phyloP scores from a whole-genome alignment of 495 filamentous ascomycete genomes.

The Aspergillus indologenus region DNA sequence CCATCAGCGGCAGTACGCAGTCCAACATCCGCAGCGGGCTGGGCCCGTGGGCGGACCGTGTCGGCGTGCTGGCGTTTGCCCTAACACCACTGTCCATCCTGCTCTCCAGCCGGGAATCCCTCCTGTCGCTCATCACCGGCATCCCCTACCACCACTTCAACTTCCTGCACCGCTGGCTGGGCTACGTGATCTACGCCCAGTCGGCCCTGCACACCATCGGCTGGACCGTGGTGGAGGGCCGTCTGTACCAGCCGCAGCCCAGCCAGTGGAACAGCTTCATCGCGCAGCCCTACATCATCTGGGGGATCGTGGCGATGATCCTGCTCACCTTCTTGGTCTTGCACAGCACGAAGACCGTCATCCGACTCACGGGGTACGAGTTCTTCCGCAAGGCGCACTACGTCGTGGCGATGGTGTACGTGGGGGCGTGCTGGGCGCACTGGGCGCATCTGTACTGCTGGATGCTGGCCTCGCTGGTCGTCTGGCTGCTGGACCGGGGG shows the following conservation, averaged over 20 bases:
- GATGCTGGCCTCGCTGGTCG: slow-evolving; percentile 56
- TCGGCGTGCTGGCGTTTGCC: slow-evolving; percentile 64
- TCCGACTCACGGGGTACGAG: slow-evolving; percentile 63
- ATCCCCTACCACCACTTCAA: slow-evolving; percentile 67
- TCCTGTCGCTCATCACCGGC: slow-evolving; percentile 60
- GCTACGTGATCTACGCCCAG: slow-evolving; percentile 61
- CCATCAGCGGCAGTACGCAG: slow-evolving; percentile 45
- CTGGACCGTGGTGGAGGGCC: slow-evolving; percentile 59
- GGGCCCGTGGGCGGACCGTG: slow-evolving; percentile 59
- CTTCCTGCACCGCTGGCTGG: slow-evolving; percentile 66
- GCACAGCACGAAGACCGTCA: slow-evolving; percentile 51
- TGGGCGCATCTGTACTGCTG: slow-evolving; percentile 61
- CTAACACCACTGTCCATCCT: slow-evolving; percentile 61
- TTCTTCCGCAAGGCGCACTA: slow-evolving; percentile 64
- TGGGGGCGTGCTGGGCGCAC: slow-evolving; percentile 66
- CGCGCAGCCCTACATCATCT: slow-evolving; percentile 56
- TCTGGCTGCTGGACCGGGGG: slow-evolving; percentile 55
- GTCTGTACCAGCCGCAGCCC: slow-evolving; percentile 65
- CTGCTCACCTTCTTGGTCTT: slow-evolving; percentile 54
- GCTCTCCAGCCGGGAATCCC: slow-evolving; percentile 56
- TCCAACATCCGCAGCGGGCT: slow-evolving; percentile 57
- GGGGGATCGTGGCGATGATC: slow-evolving; percentile 62
- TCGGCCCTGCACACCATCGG: slow-evolving; percentile 60
- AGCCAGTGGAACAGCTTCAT: slow-evolving; percentile 48
- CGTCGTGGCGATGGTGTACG: slow-evolving; percentile 60